These are phyloP conservation scores for Mycena capillaripes DNA, from an alignment of 768 basidiomycete species.

Conservation along the genomic window DNA sequence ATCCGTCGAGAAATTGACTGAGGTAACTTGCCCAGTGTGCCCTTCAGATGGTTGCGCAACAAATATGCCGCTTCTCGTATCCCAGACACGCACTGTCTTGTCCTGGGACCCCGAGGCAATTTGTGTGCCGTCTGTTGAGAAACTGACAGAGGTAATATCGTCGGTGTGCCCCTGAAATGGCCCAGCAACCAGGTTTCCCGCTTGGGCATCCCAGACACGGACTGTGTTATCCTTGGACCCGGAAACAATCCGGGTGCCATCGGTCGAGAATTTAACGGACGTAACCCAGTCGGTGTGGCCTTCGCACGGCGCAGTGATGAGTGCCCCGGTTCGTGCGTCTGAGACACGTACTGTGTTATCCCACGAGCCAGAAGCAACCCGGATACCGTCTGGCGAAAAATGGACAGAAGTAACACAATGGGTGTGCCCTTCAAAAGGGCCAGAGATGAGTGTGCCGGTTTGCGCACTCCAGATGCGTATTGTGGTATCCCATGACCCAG, in stretches of 20 bases:
- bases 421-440: neutral
- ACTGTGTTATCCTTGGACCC: no score
- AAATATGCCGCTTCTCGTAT: no score
- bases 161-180: no score
- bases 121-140: no score
- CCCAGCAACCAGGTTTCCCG: no score
- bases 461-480: neutral
- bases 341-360: neutral
- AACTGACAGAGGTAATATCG: no score
- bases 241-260: neutral
- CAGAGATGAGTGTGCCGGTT: neutral
- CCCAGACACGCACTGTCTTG: no score
- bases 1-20: no score
- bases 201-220: no score
- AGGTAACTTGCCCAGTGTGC: no score
- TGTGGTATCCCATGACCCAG: neutral
- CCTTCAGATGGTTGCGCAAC: no score
- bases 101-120: no score
- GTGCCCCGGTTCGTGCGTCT: neutral
- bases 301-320: neutral
- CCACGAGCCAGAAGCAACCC: neutral
- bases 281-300: neutral
- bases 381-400: neutral
- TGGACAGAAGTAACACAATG: neutral
- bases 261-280: neutral